Base-by-base conservation (phyloP, 768 basidiomycete genomes). In the Termitomyces sp. region DNA sequence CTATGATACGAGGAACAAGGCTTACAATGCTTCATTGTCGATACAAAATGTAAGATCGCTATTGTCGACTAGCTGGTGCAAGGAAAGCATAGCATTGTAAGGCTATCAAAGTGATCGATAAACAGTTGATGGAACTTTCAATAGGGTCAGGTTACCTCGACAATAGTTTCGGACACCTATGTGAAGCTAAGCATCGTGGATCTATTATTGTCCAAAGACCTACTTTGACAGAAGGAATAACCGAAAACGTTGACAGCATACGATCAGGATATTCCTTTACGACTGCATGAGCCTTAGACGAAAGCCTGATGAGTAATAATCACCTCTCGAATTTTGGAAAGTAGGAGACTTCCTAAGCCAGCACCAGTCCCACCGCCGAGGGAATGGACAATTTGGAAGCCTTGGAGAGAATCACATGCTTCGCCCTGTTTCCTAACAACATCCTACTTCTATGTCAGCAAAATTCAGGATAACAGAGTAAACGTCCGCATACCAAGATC, bases 331-430 rank as follows among this genome's bases (percentile, higher is more conserved):
- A 94, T 72, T 67, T 94, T 94, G 38, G 86, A 84, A 36, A 96
- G 72, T 54, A 95, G 73, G 44, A 95, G 74, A 56, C 86, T 87
- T 40, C 93, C 93, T 43, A 95, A 71, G 18, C 94, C 94, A 24
- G 93, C 85, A 38, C 93, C 94, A 3, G 91, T 95, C 38, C 94
- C 94, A 59, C 94, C 94, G 36, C 94, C 94, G 18, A 98, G 82
- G 18, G 94, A 93, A 62, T 96, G 93, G 10, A 94, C 71, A 48
- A 94, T 70, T 65, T 95, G 93, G 67, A 95, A 93, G 0, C 95
- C 95, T 74, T 98, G 95, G 20, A 98, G 76, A 9, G 86, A 82
- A 41, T 98, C 93, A 63, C 90, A 90, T 1, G 75, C 68, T 68
- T 98, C 95, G 2, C 88, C 77, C 69, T 96, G 90, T 65, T 76